phyloP scores from a whole-genome alignment of 306 rosid genomes.

The Sesbania bispinosa region DNA sequence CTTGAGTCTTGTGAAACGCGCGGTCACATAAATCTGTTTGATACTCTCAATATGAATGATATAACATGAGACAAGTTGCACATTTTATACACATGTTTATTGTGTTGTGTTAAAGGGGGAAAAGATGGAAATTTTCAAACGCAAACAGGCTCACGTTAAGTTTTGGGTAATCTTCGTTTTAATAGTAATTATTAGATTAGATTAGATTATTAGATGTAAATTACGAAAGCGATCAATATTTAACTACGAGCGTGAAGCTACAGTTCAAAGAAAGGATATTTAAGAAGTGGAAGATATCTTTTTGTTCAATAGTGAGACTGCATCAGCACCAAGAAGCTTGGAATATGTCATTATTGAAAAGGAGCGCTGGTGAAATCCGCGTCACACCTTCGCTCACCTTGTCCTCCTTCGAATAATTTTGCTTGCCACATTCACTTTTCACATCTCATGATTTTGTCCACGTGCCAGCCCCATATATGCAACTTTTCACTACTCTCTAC shows the following conservation, averaged over 20 bases:
- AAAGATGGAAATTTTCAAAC: no score
- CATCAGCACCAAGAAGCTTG: conserved; percentile 50
- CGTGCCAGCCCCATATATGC: no score
- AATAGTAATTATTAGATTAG: background rate
- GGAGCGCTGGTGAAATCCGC: conserved; percentile 49
- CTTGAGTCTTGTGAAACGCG: background rate
- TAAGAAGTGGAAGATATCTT: background rate
- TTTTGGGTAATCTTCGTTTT: background rate
- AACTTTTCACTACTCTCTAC: no score
- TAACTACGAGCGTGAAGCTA: background rate
- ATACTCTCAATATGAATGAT: no score
- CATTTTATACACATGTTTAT: background rate
- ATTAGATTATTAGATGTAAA: no score
- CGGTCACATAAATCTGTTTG: no score
- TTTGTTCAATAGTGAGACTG: background rate
- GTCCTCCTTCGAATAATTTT: conserved; percentile 34
- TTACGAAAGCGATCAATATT: background rate
- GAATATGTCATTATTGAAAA: conserved; percentile 42
- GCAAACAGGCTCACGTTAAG: background rate
- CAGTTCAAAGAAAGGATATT: background rate
- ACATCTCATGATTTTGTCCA: conserved; percentile 7
- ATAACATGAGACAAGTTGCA: background rate
- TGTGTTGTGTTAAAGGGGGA: no score
- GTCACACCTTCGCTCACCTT: conserved; percentile 25
- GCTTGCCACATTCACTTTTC: conserved; percentile 32